A percentile compares a stretch with the other conserved stretches of the same genome.
Conservation (phyloP, 345 rosid genomes). For the Euphorbia peplus region DNA sequence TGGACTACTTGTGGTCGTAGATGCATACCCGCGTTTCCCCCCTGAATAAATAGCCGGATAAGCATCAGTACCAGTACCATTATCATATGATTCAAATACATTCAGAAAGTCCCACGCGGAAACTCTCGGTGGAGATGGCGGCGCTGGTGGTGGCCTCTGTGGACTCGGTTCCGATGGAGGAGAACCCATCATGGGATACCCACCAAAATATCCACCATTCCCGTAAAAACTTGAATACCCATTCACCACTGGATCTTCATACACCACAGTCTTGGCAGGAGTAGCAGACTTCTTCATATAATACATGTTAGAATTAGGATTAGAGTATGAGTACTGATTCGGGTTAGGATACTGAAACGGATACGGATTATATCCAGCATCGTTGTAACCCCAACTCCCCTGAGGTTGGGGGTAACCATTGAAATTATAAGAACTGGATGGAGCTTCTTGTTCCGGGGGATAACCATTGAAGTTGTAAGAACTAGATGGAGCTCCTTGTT, state of each 20-base stretch:
- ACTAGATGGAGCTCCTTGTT: slow-evolving; percentile 12
- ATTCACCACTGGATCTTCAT: slow-evolving; percentile 48
- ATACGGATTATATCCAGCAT: slow-evolving; percentile 5
- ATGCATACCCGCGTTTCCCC: slow-evolving; percentile 40
- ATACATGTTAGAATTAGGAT: slow-evolving; percentile 32
- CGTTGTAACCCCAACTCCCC: slow-evolving; percentile 13
- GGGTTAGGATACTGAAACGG: slow-evolving; percentile 7
- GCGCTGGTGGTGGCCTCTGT: slow-evolving; percentile 42
- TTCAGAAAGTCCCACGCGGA: slow-evolving; percentile 83
- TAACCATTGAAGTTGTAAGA: slow-evolving; percentile 28
- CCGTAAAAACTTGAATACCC: slow-evolving; percentile 41
- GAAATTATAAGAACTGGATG: neutral
- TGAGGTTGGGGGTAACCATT: slow-evolving; percentile 1
- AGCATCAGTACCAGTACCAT: slow-evolving; percentile 26
- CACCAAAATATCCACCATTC: slow-evolving; percentile 56
- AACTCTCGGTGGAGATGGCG: slow-evolving; percentile 74
- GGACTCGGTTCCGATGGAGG: slow-evolving; percentile 36
- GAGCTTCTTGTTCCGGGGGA: slow-evolving; percentile 41
- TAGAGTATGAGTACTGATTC: neutral
- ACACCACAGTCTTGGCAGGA: slow-evolving; percentile 59
- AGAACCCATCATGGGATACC: slow-evolving; percentile 41
- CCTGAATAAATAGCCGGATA: slow-evolving; percentile 29
- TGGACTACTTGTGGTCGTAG: slow-evolving; percentile 66
- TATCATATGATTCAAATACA: slow-evolving; percentile 57
- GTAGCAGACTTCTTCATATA: slow-evolving; percentile 75